Evolutionary conservation across 495 filamentous ascomycete species (phyloP), one percentile per base, ranked within the genome.

Genomic region (Aspergillus sparsus): DNA sequence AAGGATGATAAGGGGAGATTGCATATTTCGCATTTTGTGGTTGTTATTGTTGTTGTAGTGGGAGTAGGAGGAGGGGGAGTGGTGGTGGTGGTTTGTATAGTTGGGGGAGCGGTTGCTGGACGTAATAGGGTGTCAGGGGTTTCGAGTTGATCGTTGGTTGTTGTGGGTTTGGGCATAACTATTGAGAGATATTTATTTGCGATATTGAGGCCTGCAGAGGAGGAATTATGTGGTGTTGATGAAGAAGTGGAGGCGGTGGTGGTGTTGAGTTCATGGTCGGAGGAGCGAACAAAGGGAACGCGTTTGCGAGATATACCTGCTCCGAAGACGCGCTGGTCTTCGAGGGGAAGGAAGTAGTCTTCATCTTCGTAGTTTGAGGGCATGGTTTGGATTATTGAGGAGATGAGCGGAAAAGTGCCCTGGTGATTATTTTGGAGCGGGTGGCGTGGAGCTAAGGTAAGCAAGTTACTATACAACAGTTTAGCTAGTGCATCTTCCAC

Each of bases 201-300:
- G 49, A 89, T 79, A 55, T 77, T 80, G n/a, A 71, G 51, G n/a
- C 62, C 68, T 18, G 68, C 51, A 62, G 46, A 33, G 15, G 52
- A 54, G 21, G 72, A 69, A 18, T 74, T 21, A 39, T 63, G 64
- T n/a, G 66, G 55, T 53, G 73, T 27, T 34, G 68, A 55, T 21
- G 62, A 50, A 47, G 57, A 53, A 10, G 60, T 55, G 8, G 66
- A 45, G n/a, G 71, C 54, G 18, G 63, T 53, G 7, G 71, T 64
- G 41, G 80, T 80, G 49, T 73, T 71, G 27, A 83, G 74, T 7
- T 79, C 66, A 44, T 72, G 69, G 36, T 74, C 72, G 5, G 85
- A 79, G 33, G 90, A 86, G 35, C 87, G 85, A 15, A 97, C 87
- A 70, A 97, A 97, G 7, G 83, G 77, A n/a, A 97, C 86, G 34